Percentiles rank a stretch among this genome's conserved stretches.
Conservation (phyloP, 129 eudicot genomes). For the Arctium minus region DNA sequence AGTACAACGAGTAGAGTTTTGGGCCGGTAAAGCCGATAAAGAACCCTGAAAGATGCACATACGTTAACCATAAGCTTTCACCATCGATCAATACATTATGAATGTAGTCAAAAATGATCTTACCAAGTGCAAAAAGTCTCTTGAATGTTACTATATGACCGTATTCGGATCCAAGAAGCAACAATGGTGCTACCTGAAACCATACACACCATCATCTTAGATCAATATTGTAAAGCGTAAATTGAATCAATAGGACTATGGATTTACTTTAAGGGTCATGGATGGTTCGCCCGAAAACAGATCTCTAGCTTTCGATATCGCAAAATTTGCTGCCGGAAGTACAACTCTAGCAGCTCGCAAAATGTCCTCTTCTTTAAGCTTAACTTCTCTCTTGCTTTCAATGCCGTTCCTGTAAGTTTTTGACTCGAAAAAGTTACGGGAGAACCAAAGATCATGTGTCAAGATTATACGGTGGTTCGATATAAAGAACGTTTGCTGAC, state of each 20-base stretch:
- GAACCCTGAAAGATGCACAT: constrained; percentile 52
- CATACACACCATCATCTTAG: background rate
- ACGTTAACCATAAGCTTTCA: constrained; percentile 5
- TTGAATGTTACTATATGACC: constrained; percentile 81
- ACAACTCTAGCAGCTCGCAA: constrained; percentile 56
- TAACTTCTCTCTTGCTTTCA: constrained; percentile 30
- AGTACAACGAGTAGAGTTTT: constrained; percentile 63
- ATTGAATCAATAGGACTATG: background rate
- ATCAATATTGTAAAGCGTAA: background rate
- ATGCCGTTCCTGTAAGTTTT: constrained; percentile 35
- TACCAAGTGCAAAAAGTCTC: constrained; percentile 88
- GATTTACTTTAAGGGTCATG: constrained; percentile 77
- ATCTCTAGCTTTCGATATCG: constrained; percentile 47
- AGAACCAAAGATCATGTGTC: background rate
- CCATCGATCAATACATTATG: background rate
- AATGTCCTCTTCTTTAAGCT: constrained; percentile 63
- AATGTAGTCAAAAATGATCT: constrained; percentile 4
- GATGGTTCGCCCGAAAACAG: constrained; percentile 92
- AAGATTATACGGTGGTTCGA: background rate
- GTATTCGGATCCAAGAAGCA: constrained; percentile 82
- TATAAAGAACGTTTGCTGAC: constrained; percentile 11
- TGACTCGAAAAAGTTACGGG: background rate
- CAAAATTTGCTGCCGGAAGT: constrained; percentile 75
- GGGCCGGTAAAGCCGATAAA: constrained; percentile 77
- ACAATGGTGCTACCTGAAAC: constrained; percentile 62